These are phyloP conservation scores for Oemleria cerasiformis DNA, from an alignment of 306 rosid genomes.

Conservation along the genomic window DNA sequence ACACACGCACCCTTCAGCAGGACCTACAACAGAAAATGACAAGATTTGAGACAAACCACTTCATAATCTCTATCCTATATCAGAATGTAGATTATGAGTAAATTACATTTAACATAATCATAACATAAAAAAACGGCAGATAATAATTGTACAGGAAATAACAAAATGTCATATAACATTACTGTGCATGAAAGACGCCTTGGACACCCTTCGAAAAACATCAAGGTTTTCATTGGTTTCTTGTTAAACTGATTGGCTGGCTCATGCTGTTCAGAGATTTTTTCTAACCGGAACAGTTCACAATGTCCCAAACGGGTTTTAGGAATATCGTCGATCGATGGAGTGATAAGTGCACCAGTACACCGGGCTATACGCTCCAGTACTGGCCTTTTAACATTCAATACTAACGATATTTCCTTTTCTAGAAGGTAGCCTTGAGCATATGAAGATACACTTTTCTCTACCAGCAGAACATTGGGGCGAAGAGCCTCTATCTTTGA, in stretches of 20 bases:
- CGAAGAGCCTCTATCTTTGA: slow-evolving; percentile 82
- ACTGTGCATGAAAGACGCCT: slow-evolving; percentile 97
- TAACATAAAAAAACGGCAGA: slow-evolving; percentile 3
- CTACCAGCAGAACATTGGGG: slow-evolving; percentile 95
- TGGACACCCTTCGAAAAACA: slow-evolving; percentile 98
- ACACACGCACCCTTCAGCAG: slow-evolving; percentile 77
- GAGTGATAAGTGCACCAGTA: slow-evolving; percentile 78
- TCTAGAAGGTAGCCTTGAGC: slow-evolving; percentile 78
- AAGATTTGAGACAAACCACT: slow-evolving; percentile 31
- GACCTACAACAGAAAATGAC: slow-evolving; percentile 53
- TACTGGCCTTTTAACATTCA: slow-evolving; percentile 90
- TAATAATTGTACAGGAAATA: neutral
- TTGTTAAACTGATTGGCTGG: slow-evolving; percentile 55
- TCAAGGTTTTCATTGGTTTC: slow-evolving; percentile 80
- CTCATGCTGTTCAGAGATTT: slow-evolving; percentile 67
- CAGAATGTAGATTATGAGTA: slow-evolving; percentile 11
- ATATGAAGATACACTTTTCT: slow-evolving; percentile 79
- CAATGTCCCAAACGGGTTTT: slow-evolving; percentile 76
- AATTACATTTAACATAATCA: neutral
- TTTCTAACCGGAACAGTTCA: slow-evolving; percentile 84
- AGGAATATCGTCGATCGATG: slow-evolving; percentile 69
- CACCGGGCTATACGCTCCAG: slow-evolving; percentile 89
- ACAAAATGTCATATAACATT: slow-evolving; percentile 20
- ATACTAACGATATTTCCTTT: slow-evolving; percentile 89
- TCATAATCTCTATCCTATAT: neutral